Evolutionary conservation across 2,329 filamentous ascomycete species (phyloP), one percentile per base, ranked within the genome.

Genomic region (Colletotrichum scovillei): DNA sequence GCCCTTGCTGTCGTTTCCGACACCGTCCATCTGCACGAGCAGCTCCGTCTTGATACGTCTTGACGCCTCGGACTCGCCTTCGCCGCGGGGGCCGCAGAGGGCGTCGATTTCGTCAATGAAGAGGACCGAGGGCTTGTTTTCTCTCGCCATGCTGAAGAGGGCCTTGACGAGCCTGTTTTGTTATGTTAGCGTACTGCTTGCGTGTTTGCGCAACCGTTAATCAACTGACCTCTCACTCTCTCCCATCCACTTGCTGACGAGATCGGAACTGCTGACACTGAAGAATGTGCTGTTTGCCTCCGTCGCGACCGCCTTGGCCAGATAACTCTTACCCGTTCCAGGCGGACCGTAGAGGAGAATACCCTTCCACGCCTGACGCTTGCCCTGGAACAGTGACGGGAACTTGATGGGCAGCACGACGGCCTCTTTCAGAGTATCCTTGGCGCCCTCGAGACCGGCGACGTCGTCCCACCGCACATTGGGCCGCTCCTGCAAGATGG

Each of bases 221-320:
- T 26, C 24, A 26, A 55, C 88, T 62, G 86, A 97, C 94, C 95
- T 91, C 91, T 99, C 97, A 88, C 94, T 97, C 85, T 99, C 97
- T 86, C 97, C 97, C 97, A 99, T 99, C 97, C 97, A 99, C 82
- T 99, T 99, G 83, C 95, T 98, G 74, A 99, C 97, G 83, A 99
- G 84, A 82, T 99, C 97, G 81, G 95, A 97, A 88, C 94, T 97
- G 85, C 94, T 97, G 77, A 99, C 96, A 80, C 95, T 98, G 89
- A 99, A 99, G 82, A 99, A 99, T 4, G 97, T 98, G 84, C 95
- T 98, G 84, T 99, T 98, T 72, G 97, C 97, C 84, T 99, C 97
- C 22, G 97, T 99, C 66, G 97, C 97, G 63, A 99, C 96, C 2
- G 97, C 97, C 84, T 98, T 99, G 75, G 97, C 97, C 67, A 99